Percentiles rank a stretch among this genome's conserved stretches.
Evolutionary conservation across 1,139 yeast genomes (phyloP).

Genomic region (Geotrichum cucujoidarum): DNA sequence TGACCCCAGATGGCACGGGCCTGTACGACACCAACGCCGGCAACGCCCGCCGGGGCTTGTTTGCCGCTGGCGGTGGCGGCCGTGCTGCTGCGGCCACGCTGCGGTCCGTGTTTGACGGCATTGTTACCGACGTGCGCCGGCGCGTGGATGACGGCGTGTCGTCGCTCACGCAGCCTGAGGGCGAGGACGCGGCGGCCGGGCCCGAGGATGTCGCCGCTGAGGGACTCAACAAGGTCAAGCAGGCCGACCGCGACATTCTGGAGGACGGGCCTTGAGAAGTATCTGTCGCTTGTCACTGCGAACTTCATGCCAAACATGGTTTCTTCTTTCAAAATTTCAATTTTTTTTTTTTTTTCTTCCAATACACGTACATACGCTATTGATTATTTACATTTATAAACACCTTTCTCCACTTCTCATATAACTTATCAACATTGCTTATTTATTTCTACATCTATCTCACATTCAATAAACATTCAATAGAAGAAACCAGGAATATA

Average conservation of each 20-base stretch:
- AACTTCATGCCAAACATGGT: neutral
- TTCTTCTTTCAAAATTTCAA: conserved; percentile 12
- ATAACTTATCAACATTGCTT: too few relatives aligned
- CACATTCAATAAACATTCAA: too few relatives aligned
- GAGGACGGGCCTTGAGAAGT: conserved; percentile 22
- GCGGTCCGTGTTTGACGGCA: conserved; percentile 84
- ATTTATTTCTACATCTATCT: too few relatives aligned
- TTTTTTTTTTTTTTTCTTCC: neutral
- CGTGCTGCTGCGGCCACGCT: conserved; percentile 47
- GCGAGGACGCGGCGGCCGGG: conserved; percentile 22
- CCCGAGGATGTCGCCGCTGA: conserved; percentile 33
- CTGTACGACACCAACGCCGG: conserved; percentile 22
- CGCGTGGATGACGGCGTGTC: conserved; percentile 62
- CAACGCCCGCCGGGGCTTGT: conserved; percentile 1
- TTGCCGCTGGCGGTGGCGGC: conserved; percentile 24
- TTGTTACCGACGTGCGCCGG: conserved; percentile 83
- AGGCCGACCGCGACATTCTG: conserved; percentile 39
- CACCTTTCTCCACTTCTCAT: too few relatives aligned
- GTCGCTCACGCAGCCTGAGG: conserved; percentile 15
- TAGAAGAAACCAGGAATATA: too few relatives aligned
- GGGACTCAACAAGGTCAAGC: conserved; percentile 33
- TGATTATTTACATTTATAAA: neutral
- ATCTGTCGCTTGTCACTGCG: neutral
- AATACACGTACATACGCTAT: neutral
- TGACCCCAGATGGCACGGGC: conserved; percentile 46